Percentiles rank a stretch among this genome's conserved stretches.
Conservation (phyloP, 1,284 basidiomycete genomes). For the Rhodotorula sp. region DNA sequence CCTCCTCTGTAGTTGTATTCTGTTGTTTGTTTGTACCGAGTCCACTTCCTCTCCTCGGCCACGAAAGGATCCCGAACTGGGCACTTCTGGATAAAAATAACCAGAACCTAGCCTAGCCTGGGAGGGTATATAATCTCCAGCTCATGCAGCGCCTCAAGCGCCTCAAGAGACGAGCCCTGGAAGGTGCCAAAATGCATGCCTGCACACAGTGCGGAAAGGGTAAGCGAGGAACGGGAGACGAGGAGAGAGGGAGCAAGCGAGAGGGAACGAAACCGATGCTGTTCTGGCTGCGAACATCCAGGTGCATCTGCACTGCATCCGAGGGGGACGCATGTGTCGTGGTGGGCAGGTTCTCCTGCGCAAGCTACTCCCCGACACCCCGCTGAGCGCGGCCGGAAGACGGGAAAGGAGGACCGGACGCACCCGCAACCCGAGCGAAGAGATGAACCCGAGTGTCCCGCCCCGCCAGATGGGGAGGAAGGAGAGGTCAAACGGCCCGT, state of each 20-base stretch:
- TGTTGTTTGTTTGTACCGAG: too few species aligned
- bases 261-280: conserved; percentile 20
- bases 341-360: conserved; percentile 31
- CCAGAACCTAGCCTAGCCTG: too few species aligned
- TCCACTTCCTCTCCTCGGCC: too few species aligned
- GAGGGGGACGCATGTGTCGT: conserved; percentile 40
- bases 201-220: neutral
- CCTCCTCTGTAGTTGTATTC: too few species aligned
- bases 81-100: too few species aligned
- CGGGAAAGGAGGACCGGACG: neutral
- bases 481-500: conserved; percentile 44
- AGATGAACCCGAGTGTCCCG: conserved; percentile 40
- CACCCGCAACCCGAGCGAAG: conserved; percentile 40
- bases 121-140: too few species aligned
- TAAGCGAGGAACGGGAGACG: too few species aligned
- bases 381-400: neutral
- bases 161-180: conserved; percentile 37
- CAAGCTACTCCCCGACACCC: conserved; percentile 21
- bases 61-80: too few species aligned
- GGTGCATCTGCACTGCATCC: conserved; percentile 45
- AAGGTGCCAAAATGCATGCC: conserved; percentile 44
- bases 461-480: conserved; percentile 47
- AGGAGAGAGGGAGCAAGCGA: neutral
- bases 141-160: conserved; percentile 31
- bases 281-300: conserved; percentile 36